These are phyloP conservation scores for Fusarium algeriense DNA, from an alignment of 2,329 filamentous ascomycete species.

Conservation along the genomic window DNA sequence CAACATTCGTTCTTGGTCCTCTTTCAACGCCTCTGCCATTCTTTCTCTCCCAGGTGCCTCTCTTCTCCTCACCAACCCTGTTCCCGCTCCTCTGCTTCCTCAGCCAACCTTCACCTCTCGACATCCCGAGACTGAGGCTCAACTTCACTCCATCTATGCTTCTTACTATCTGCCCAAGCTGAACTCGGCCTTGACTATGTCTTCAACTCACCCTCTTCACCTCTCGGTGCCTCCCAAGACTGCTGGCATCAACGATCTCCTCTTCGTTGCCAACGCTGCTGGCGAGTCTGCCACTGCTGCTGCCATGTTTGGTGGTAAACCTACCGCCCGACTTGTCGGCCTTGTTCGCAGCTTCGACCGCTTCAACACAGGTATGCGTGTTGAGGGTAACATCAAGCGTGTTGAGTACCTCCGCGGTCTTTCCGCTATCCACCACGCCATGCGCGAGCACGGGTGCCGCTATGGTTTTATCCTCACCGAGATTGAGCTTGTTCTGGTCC, in stretches of 20 bases:
- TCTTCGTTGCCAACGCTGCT: constrained; percentile 74
- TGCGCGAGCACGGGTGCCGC: constrained; percentile 92
- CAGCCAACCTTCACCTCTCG: constrained; percentile 68
- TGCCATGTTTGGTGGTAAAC: constrained; percentile 63
- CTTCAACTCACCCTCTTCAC: constrained; percentile 74
- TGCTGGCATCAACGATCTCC: constrained; percentile 61
- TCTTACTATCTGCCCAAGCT: constrained; percentile 87
- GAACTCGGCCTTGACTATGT: constrained; percentile 84
- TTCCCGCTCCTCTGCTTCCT: constrained; percentile 72
- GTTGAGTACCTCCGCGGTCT: constrained; percentile 91
- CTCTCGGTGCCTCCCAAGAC: constrained; percentile 59
- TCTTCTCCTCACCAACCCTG: constrained; percentile 76
- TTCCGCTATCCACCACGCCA: constrained; percentile 86
- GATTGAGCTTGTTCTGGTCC: constrained; percentile 92
- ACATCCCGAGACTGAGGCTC: constrained; percentile 81
- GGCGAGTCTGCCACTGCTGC: constrained; percentile 69
- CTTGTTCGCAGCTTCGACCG: constrained; percentile 93
- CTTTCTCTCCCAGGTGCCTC: constrained; percentile 78
- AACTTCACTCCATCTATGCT: constrained; percentile 80
- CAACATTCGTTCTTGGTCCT: constrained; percentile 84
- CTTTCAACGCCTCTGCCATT: constrained; percentile 81
- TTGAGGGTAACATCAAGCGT: constrained; percentile 84
- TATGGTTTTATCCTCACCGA: constrained; percentile 98
- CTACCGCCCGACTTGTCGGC: constrained; percentile 74
- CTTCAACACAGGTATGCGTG: constrained; percentile 95